phyloP scores from a whole-genome alignment of 345 rosid genomes.

The Reutealis trisperma region DNA sequence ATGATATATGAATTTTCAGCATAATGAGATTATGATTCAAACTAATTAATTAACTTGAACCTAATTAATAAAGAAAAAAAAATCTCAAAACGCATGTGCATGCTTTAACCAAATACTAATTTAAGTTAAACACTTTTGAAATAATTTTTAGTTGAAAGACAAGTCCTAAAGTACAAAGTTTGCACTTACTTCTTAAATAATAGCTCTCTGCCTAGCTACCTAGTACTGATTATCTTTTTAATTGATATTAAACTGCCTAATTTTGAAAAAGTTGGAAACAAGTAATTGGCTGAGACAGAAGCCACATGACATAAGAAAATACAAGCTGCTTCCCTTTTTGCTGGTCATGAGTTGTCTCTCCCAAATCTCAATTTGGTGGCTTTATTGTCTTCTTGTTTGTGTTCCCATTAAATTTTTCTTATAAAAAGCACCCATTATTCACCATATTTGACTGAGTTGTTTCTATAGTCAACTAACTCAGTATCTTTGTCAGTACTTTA shows the following conservation, averaged over 20 bases:
- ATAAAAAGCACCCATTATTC: slow-evolving; percentile 32
- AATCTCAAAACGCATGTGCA: too few species aligned
- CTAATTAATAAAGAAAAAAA: too few species aligned
- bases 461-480: slow-evolving; percentile 42
- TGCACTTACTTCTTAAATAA: slow-evolving; percentile 22
- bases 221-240: slow-evolving; percentile 12
- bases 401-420: slow-evolving; percentile 45
- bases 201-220: background rate
- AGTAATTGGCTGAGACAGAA: slow-evolving; percentile 27
- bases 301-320: slow-evolving; percentile 43
- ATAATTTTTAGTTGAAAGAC: background rate
- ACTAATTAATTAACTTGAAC: too few species aligned
- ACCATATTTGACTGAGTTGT: slow-evolving; percentile 29
- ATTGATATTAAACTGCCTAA: slow-evolving; percentile 13
- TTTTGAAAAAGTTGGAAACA: slow-evolving; percentile 8
- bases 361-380: slow-evolving; percentile 47
- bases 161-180: slow-evolving; percentile 19
- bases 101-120: too few species aligned
- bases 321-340: slow-evolving; percentile 38
- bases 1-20: too few species aligned
- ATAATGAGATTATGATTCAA: too few species aligned
- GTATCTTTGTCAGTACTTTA: slow-evolving; percentile 47
- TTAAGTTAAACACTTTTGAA: too few species aligned
- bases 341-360: slow-evolving; percentile 45
- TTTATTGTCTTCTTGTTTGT: slow-evolving; percentile 53